These are phyloP conservation scores for Verticillium alfalfae DNA, from an alignment of 2,329 filamentous ascomycete species.

Conservation along the genomic window DNA sequence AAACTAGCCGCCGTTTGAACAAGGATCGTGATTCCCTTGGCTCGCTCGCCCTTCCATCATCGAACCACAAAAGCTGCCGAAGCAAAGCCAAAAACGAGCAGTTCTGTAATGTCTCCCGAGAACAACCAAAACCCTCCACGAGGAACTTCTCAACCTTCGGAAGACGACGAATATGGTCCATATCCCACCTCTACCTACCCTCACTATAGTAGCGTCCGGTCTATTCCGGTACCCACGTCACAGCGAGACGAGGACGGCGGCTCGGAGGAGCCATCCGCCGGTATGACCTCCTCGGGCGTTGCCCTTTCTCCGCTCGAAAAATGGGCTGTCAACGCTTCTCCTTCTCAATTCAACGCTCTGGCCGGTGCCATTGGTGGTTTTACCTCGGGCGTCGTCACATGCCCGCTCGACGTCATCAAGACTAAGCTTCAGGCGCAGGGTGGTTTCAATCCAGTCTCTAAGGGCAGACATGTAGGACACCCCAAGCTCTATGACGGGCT, in stretches of 20 bases:
- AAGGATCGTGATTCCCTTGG: not conserved
- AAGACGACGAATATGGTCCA: constrained; percentile 28
- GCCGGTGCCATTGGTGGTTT: constrained; percentile 86
- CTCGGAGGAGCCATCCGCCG: constrained; percentile 7
- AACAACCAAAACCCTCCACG: constrained; percentile 26
- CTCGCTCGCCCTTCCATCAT: not conserved
- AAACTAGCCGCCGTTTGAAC: not conserved
- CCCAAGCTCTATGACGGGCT: constrained; percentile 75
- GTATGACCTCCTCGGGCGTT: constrained; percentile 12
- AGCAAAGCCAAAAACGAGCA: not conserved
- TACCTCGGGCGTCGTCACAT: constrained; percentile 89
- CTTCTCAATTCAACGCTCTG: constrained; percentile 71
- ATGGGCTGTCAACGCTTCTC: constrained; percentile 51
- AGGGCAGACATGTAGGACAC: constrained; percentile 42
- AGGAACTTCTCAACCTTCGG: constrained; percentile 17
- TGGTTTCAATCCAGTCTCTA: constrained; percentile 58
- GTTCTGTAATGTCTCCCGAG: constrained; percentile 42
- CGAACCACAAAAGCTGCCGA: not conserved
- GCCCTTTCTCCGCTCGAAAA: constrained; percentile 42
- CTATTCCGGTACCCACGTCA: constrained; percentile 6
- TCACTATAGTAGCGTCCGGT: constrained; percentile 13
- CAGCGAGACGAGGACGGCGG: constrained; percentile 4
- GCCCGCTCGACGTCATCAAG: constrained; percentile 97
- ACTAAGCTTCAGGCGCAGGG: constrained; percentile 96
- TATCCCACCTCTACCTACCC: constrained; percentile 17